These are phyloP conservation scores for Verticillium nonalfalfae DNA, from an alignment of 2,329 filamentous ascomycete species.

Conservation along the genomic window DNA sequence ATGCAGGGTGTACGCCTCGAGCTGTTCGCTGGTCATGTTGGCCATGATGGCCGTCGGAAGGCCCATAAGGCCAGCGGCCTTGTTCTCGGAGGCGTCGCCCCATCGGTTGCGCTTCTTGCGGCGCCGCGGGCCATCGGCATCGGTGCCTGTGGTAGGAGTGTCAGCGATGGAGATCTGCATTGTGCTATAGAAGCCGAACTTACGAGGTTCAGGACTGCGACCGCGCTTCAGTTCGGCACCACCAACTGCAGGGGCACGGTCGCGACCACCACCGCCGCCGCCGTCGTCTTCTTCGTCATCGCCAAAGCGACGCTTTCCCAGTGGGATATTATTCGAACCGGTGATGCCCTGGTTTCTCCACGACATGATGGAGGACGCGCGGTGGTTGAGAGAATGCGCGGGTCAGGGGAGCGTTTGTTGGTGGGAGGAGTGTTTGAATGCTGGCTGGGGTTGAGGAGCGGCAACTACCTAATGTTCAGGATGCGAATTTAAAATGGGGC, in stretches of 20 bases:
- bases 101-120: conserved; percentile 99
- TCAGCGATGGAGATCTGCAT: not conserved
- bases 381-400: not conserved
- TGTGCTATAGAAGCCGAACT: conserved; percentile 20
- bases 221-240: conserved; percentile 68
- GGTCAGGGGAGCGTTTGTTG: not conserved
- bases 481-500: not conserved
- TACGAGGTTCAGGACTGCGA: conserved; percentile 81
- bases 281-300: conserved; percentile 48
- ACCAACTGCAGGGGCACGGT: conserved; percentile 25
- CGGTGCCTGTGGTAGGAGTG: conserved; percentile 34
- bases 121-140: conserved; percentile 71
- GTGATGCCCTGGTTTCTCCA: conserved; percentile 80
- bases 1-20: conserved; percentile 94
- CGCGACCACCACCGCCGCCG: conserved; percentile 20
- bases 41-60: conserved; percentile 93
- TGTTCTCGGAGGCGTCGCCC: conserved; percentile 97
- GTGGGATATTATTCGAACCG: conserved; percentile 94
- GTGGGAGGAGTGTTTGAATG: not conserved
- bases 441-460: not conserved
- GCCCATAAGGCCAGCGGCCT: conserved; percentile 96
- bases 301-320: conserved; percentile 80
- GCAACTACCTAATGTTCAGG: not conserved
- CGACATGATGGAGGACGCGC: conserved; percentile 41
- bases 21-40: conserved; percentile 97